Conservation (phyloP, 768 basidiomycete species). For the Collybia nuda region DNA sequence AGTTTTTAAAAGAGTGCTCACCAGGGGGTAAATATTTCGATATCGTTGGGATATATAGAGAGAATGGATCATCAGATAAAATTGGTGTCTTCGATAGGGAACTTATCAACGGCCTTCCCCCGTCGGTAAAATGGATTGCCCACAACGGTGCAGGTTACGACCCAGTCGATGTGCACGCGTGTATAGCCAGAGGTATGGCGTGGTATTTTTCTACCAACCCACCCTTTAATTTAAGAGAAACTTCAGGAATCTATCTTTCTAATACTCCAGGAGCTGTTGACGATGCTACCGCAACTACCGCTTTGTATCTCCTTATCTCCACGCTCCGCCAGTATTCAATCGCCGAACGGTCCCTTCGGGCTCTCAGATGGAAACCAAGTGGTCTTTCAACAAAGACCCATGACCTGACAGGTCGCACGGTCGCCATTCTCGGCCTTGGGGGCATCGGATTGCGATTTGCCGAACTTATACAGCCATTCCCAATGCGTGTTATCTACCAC, state of each 20-base stretch:
- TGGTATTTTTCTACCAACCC: background rate
- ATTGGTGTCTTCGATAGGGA: constrained; percentile 84
- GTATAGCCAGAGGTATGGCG: constrained; percentile 62
- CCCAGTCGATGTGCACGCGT: constrained; percentile 75
- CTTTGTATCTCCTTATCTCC: constrained; percentile 79
- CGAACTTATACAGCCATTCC: constrained; percentile 74
- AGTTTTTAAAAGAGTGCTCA: constrained; percentile 65
- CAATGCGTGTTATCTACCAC: constrained; percentile 89
- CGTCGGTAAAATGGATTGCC: constrained; percentile 79
- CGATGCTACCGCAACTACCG: constrained; percentile 89
- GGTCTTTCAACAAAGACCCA: constrained; percentile 48
- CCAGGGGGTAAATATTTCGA: constrained; percentile 73
- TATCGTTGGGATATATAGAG: constrained; percentile 75
- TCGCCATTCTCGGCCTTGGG: constrained; percentile 75
- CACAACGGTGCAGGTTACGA: constrained; percentile 96
- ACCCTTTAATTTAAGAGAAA: background rate
- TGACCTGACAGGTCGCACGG: constrained; percentile 66
- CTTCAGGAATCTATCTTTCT: constrained; percentile 67
- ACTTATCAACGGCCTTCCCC: constrained; percentile 66
- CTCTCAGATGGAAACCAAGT: constrained; percentile 59
- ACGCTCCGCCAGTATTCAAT: constrained; percentile 71
- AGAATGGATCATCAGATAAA: constrained; percentile 60
- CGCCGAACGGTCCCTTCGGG: constrained; percentile 58
- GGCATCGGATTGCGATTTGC: constrained; percentile 76
- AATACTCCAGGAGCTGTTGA: constrained; percentile 91